Percentiles rank a stretch among this genome's conserved stretches.
Conservation (phyloP, 495 filamentous ascomycete species). For the Sabuloglossum arenarium region DNA sequence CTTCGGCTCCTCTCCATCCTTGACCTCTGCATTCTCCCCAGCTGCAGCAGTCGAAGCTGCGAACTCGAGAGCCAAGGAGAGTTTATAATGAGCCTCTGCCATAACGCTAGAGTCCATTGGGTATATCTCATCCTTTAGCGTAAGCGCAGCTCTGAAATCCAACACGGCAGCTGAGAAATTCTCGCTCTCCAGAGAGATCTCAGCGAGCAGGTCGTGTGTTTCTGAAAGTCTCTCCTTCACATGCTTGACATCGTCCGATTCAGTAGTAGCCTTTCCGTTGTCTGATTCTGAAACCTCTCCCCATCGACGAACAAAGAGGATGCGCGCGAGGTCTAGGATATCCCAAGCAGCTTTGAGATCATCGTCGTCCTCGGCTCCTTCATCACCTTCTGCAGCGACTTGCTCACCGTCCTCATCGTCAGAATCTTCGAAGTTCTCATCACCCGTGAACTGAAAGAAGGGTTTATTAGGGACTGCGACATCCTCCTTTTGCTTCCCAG, state of each 20-base stretch:
- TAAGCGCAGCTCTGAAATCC: constrained; percentile 56
- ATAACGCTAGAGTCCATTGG: constrained; percentile 59
- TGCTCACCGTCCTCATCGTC: constrained; percentile 44
- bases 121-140: constrained; percentile 54
- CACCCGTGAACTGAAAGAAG: constrained; percentile 80
- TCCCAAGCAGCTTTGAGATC: constrained; percentile 83
- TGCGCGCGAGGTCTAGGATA: constrained; percentile 71
- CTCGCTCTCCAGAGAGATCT: constrained; percentile 90
- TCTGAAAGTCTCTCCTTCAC: constrained; percentile 74
- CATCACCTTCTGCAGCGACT: constrained; percentile 23
- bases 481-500: constrained; percentile 14
- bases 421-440: constrained; percentile 70
- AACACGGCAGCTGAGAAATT: constrained; percentile 61
- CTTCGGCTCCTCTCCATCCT: constrained; percentile 16
- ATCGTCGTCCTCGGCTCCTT: constrained; percentile 44
- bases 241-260: constrained; percentile 26
- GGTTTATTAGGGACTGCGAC: constrained; percentile 34
- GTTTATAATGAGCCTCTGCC: constrained; percentile 87
- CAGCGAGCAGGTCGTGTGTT: constrained; percentile 74
- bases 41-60: constrained; percentile 49
- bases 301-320: constrained; percentile 47
- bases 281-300: constrained; percentile 27
- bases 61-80: constrained; percentile 90
- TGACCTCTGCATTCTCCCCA: constrained; percentile 22
- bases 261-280: constrained; percentile 30